Conservation (phyloP, 2,329 filamentous ascomycete species). For the Botrytis hyacinthi region DNA sequence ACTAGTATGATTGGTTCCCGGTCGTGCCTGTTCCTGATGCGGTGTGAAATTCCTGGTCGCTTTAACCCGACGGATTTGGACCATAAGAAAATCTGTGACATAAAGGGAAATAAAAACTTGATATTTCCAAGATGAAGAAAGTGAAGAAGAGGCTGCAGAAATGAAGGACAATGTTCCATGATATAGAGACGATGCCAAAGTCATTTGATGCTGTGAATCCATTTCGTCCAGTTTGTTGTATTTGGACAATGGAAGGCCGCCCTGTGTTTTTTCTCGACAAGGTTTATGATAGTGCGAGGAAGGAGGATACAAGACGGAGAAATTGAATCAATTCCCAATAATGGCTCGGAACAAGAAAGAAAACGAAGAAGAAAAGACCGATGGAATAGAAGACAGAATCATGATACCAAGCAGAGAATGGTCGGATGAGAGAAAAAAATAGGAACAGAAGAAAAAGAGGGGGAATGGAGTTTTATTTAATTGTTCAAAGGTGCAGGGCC, state of each 20-base stretch:
- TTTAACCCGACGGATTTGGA: not conserved
- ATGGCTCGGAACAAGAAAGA: constrained; percentile 17
- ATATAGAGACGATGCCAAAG: not conserved
- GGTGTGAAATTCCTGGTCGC: constrained; percentile 16
- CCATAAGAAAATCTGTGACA: not conserved
- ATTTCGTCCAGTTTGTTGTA: not conserved
- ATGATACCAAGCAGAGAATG: not conserved
- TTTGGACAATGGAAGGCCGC: constrained; percentile 6
- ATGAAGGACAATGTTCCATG: not conserved
- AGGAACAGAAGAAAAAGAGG: constrained; percentile 18
- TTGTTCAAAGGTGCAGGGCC: constrained; percentile 17
- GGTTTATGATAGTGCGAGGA: constrained; percentile 8
- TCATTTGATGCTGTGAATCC: not conserved
- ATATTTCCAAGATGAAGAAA: not conserved
- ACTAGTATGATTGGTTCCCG: constrained; percentile 13
- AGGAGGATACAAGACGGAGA: constrained; percentile 1
- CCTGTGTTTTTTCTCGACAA: not conserved
- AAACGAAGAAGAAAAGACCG: constrained; percentile 11
- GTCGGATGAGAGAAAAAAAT: constrained; percentile 17
- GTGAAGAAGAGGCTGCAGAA: not conserved
- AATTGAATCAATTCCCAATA: constrained; percentile 4
- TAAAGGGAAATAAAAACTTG: not conserved
- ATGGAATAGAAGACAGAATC: not conserved
- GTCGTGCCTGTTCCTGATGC: constrained; percentile 10
- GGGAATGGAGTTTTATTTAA: constrained; percentile 28